Percentiles rank a stretch among this genome's conserved stretches.
These are phyloP conservation scores for Phalaenopsis equestris DNA, from an alignment of 106 monocot genomes.

Conservation along the genomic window DNA sequence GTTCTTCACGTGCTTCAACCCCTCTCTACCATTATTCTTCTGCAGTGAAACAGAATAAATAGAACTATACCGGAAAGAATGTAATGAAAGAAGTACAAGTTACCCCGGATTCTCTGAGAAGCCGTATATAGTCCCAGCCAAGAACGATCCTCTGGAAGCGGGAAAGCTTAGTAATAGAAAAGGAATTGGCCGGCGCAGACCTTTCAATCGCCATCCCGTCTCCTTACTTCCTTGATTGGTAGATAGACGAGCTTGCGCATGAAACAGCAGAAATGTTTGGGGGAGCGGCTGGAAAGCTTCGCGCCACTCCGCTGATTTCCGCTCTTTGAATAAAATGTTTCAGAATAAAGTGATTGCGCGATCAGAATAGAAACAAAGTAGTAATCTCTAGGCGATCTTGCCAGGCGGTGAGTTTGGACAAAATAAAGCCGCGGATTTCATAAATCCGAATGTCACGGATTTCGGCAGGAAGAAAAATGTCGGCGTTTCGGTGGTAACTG, in stretches of 20 bases:
- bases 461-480: no score
- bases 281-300: no score
- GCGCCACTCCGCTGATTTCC: no score
- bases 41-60: not conserved
- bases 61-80: not conserved
- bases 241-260: not conserved
- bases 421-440: no score
- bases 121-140: conserved; percentile 84
- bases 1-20: conserved; percentile 48
- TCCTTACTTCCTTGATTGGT: not conserved
- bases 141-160: conserved; percentile 79
- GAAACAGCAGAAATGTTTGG: not conserved
- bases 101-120: conserved; percentile 69
- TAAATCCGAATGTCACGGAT: no score
- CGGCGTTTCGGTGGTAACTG: no score
- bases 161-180: conserved; percentile 22
- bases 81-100: conserved; percentile 2
- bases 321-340: no score
- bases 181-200: not conserved
- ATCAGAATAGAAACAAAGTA: no score
- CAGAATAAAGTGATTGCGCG: no score
- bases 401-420: no score
- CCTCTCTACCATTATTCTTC: conserved; percentile 3
- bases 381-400: no score
- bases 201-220: not conserved